These are phyloP conservation scores for Backusella tarrabulga DNA, from an alignment of 192 early-diverging fungal species.

Conservation along the genomic window DNA sequence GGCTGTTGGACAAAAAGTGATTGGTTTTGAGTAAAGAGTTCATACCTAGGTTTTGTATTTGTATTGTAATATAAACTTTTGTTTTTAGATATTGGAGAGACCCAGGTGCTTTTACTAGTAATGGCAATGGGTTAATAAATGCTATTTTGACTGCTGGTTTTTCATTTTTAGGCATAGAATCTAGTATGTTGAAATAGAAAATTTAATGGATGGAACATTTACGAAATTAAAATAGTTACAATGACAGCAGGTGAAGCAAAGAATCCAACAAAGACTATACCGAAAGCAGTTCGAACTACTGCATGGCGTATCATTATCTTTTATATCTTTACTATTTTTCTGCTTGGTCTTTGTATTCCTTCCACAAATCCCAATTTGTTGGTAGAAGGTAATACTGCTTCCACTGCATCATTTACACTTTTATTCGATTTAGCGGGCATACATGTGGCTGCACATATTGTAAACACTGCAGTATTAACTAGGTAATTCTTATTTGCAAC, in stretches of 20 bases:
- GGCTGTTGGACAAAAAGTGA: conserved; percentile 48
- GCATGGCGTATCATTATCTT: conserved; percentile 87
- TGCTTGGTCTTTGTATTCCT: conserved; percentile 79
- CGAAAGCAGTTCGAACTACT: conserved; percentile 64
- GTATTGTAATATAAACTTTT: not conserved
- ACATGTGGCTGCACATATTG: conserved; percentile 54
- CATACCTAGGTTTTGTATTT: not conserved
- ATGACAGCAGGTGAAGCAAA: conserved; percentile 87
- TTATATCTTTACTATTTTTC: conserved; percentile 74
- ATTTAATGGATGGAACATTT: not conserved
- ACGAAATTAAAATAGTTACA: conserved; percentile 49
- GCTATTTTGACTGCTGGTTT: conserved; percentile 77
- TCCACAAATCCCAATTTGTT: conserved; percentile 53
- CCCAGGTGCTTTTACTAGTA: conserved; percentile 61
- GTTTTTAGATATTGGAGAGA: conserved; percentile 58
- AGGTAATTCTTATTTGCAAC: not conserved
- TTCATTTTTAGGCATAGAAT: conserved; percentile 84
- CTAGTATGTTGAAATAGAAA: conserved; percentile 31
- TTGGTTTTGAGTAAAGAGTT: conserved; percentile 40
- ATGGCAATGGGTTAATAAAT: conserved; percentile 55
- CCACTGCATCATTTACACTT: conserved; percentile 63
- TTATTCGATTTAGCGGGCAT: conserved; percentile 62
- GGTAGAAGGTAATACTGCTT: conserved; percentile 38
- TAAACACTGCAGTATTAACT: conserved; percentile 65
- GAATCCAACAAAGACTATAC: conserved; percentile 79